These are phyloP conservation scores for Picochlorum sp. DNA, from an alignment of 139 green algal genomes.

Conservation along the genomic window DNA sequence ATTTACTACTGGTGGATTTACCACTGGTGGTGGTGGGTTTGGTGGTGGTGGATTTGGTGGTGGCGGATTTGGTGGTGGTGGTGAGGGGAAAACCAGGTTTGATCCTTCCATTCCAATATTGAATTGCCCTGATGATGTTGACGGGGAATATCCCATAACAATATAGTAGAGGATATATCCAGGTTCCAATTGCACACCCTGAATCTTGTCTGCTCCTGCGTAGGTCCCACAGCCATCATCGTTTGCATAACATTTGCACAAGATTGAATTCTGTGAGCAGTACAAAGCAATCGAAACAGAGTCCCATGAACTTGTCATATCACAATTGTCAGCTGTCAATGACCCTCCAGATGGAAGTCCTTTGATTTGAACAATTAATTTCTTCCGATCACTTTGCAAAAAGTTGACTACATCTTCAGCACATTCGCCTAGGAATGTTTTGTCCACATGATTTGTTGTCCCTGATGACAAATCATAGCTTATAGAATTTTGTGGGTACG, in stretches of 20 bases:
- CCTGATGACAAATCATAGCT: too few relatives aligned
- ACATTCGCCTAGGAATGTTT: too few relatives aligned
- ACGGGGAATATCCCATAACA: not conserved
- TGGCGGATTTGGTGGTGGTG: not conserved
- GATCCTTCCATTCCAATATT: not conserved
- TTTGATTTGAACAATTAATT: not conserved
- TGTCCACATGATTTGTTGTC: too few relatives aligned
- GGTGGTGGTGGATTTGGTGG: not conserved
- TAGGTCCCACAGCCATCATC: not conserved
- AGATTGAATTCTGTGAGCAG: not conserved
- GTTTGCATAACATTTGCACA: not conserved
- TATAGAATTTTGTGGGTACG: too few relatives aligned
- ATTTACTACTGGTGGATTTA: not conserved
- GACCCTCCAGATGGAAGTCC: not conserved
- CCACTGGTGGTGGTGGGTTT: not conserved
- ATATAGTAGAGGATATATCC: not conserved
- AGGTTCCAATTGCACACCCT: not conserved
- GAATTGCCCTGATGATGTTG: not conserved
- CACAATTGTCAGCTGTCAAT: not conserved
- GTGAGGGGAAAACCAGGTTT: not conserved
- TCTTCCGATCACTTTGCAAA: not conserved
- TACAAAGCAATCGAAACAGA: not conserved
- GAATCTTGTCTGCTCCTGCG: not conserved
- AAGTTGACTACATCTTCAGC: not conserved
- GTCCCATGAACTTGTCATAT: not conserved